Percentiles rank a stretch among this genome's conserved stretches.
These are phyloP conservation scores for Xylaria nigripes DNA, from an alignment of 495 filamentous ascomycete genomes.

Conservation along the genomic window DNA sequence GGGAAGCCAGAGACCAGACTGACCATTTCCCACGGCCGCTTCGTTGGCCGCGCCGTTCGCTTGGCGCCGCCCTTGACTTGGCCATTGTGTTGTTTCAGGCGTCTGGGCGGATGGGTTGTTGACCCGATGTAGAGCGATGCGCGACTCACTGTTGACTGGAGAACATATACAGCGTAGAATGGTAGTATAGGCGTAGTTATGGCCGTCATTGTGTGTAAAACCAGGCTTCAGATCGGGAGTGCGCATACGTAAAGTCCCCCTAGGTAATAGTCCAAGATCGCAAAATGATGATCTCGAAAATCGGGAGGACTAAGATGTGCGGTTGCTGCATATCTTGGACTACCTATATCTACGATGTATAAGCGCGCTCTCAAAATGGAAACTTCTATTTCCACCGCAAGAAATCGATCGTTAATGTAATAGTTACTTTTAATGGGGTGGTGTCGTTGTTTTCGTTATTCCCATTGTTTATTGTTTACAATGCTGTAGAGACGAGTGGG, in stretches of 20 bases:
- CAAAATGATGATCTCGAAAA: not conserved
- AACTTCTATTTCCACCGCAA: no score
- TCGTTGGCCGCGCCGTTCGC: constrained; percentile 53
- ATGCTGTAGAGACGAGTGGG: not conserved
- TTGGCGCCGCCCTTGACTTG: constrained; percentile 66
- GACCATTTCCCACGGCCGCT: constrained; percentile 90
- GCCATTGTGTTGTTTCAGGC: constrained; percentile 88
- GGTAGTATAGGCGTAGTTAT: constrained; percentile 44
- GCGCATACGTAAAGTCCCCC: no score
- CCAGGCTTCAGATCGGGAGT: not conserved
- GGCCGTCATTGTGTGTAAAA: constrained; percentile 26
- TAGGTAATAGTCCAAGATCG: not conserved
- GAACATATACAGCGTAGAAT: constrained; percentile 64
- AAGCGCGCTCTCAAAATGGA: no score
- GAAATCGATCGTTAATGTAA: no score
- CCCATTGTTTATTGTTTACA: not conserved
- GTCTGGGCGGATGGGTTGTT: constrained; percentile 75
- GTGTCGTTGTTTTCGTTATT: not conserved
- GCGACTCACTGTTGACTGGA: constrained; percentile 66
- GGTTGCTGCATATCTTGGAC: not conserved
- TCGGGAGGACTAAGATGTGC: not conserved
- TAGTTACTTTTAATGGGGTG: no score
- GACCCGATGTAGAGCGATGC: constrained; percentile 76
- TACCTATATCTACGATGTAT: no score
- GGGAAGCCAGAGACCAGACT: constrained; percentile 84